These are phyloP conservation scores for Herpetomonas tarakana DNA, from an alignment of 208 protist genomes.

Conservation along the genomic window DNA sequence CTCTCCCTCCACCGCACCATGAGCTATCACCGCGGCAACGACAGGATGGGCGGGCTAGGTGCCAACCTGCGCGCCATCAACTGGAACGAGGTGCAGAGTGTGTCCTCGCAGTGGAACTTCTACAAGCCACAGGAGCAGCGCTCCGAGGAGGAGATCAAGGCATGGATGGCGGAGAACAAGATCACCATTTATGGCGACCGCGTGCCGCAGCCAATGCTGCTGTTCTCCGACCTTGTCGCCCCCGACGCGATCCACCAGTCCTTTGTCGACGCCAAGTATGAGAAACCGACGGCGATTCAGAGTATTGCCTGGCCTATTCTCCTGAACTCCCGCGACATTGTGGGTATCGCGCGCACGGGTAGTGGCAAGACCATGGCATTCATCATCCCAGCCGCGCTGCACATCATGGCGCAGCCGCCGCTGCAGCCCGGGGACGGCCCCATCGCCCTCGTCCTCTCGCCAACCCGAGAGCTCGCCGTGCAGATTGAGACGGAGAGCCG, in stretches of 20 bases:
- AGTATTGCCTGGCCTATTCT: slow-evolving; percentile 85
- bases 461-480: slow-evolving; percentile 89
- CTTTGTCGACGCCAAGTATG: slow-evolving; percentile 80
- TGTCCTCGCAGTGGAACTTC: slow-evolving; percentile 78
- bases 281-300: slow-evolving; percentile 88
- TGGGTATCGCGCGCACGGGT: slow-evolving; percentile 89
- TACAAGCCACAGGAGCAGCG: slow-evolving; percentile 77
- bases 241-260: slow-evolving; percentile 73
- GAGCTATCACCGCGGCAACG: slow-evolving; percentile 7
- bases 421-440: slow-evolving; percentile 85
- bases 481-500: slow-evolving; percentile 89
- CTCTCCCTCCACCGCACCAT: too few relatives aligned
- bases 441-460: slow-evolving; percentile 86
- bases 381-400: slow-evolving; percentile 87
- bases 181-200: slow-evolving; percentile 86
- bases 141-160: slow-evolving; percentile 66
- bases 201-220: slow-evolving; percentile 81
- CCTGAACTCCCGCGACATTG: slow-evolving; percentile 83
- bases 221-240: slow-evolving; percentile 76
- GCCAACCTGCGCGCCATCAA: slow-evolving; percentile 64
- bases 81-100: slow-evolving; percentile 67
- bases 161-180: slow-evolving; percentile 67
- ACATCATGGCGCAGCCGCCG: slow-evolving; percentile 87
- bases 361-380: slow-evolving; percentile 93
- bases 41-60: slow-evolving; percentile 46